Evolutionary conservation across 225 moss, liverwort and hornwort genomes (phyloP), one percentile per base, ranked within the genome.

Genomic region (Asterella californica): DNA sequence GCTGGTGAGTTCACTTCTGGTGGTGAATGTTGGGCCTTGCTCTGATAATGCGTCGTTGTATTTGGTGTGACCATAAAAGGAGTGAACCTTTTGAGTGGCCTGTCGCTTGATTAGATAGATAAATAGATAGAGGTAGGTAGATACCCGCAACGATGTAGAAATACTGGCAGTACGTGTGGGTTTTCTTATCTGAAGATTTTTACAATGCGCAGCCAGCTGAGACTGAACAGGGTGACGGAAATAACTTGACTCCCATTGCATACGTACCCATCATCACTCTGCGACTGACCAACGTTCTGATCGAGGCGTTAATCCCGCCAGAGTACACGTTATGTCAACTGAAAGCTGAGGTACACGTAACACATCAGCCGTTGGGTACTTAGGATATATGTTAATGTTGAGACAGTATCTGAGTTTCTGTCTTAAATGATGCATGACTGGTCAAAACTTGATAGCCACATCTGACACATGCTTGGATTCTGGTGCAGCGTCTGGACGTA

Each of bases 401-500:
- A 42, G 42, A 42, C 46, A 14, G 2, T 53, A 6, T 45, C 27
- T 70, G 64, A 7, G 18, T 33, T n/a, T 27, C 0, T 24, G 22
- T 18, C 10, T 71, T 38, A 27, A 46, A 71, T n/a, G 2, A 12
- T 71, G 22, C n/a, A 71, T n/a, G 25, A 25, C 11, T 47, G 14
- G 10, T 27, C 24, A 25, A 47, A 71, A 24, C 21, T 66, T 22
- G 47, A n/a, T 72, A 2, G 9, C 59, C 45, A 1, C 30, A 46
- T 12, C 19, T 75, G 21, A 78, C 25, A 12, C 53, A 2, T 19
- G 52, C 9, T 9, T 1, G 19, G 8, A 33, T 76, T 49, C 15
- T 75, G 72, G 75, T 57, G 72, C 91, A 95, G 95, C 85, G 93
- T 46, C 83, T 99, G 85, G 99, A 99, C 85, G 87, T 99, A 80